These are phyloP conservation scores for Kwoniella heveanensis DNA, from an alignment of 768 basidiomycete genomes.

Conservation along the genomic window DNA sequence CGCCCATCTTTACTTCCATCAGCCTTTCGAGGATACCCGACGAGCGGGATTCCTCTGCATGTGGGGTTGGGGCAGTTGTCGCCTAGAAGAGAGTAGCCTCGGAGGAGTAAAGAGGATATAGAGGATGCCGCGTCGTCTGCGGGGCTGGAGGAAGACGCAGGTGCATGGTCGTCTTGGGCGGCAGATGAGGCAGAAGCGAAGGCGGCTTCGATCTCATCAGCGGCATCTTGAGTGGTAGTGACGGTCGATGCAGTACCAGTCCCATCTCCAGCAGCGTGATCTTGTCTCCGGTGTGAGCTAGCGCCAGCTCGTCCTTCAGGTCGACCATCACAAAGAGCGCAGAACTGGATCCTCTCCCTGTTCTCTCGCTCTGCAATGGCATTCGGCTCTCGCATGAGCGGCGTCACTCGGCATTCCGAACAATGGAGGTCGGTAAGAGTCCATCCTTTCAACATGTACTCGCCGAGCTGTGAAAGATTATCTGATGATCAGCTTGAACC, in stretches of 20 bases:
- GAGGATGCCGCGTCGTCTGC: slow-evolving; percentile 30
- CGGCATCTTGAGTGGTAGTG: not conserved
- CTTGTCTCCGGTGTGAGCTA: no score
- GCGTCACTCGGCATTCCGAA: slow-evolving; percentile 43
- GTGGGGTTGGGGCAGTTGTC: slow-evolving; percentile 41
- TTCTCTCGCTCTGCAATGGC: slow-evolving; percentile 32
- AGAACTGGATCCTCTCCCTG: slow-evolving; percentile 49
- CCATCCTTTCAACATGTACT: slow-evolving; percentile 57
- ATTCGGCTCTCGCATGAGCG: slow-evolving; percentile 52
- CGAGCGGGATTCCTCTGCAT: slow-evolving; percentile 51
- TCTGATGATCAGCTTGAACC: not conserved
- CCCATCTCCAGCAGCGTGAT: no score
- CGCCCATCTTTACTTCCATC: slow-evolving; percentile 38
- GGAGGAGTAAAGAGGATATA: slow-evolving; percentile 46
- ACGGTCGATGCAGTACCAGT: not conserved
- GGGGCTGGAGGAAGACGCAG: not conserved
- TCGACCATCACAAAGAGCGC: slow-evolving; percentile 52
- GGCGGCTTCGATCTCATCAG: not conserved
- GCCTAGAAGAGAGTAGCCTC: slow-evolving; percentile 49
- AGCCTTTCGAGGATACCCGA: slow-evolving; percentile 47
- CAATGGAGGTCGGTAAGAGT: slow-evolving; percentile 54
- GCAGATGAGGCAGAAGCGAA: not conserved
- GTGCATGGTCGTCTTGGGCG: not conserved
- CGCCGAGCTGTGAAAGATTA: no score
- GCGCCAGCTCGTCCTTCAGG: slow-evolving; percentile 26